Base-by-base conservation (phyloP, 2,329 filamentous ascomycete species). In the Bipolaris victoriae region DNA sequence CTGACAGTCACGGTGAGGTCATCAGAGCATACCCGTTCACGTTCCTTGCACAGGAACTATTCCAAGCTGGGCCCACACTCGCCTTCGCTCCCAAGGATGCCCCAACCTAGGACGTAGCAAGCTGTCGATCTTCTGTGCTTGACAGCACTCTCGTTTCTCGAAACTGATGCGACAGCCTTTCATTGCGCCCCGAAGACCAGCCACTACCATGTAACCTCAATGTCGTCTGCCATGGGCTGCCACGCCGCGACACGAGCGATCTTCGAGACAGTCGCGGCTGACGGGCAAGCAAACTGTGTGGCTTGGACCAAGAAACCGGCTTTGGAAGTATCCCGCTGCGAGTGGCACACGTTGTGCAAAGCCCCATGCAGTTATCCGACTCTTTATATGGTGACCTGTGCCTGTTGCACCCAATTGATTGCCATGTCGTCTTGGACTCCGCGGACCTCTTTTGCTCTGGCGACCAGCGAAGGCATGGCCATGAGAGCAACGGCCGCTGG, bases 341-440 rank as follows among this genome's bases (percentile, higher is more conserved):
- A 47, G 31, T 47, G 40, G 41, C 29, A 50, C 44, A 39, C 40
- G 33, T 24, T 13, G 46, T 55, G 13, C 45, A 33, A 13, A 43
- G 55, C 31, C 53, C 61, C 58, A 59, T 59, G 58, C 22, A 22
- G 40, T 55, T 63, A 59, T 55, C 61, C 53, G 50, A 37, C 55
- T 50, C 44, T 59, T 55, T 16, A 47, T 56, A 53, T 41, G 45
- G 48, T 53, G 11, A 15, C 11, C 16, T 54, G 50, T 44, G 33
- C 6, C 16, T 13, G 18, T 26, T 7, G 46, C 47, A 41, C 24
- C 43, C 9, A 33, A 36, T 40, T 29, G 49, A 57, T 48, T 45
- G 37, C 39, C 43, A 29, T 41, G 43, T 39, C 16, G 51, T 37
- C 52, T 33, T 57, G 47, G 18, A 24, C 53, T 56, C 53, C 53